These are phyloP conservation scores for Fusarium tricinctum DNA, from an alignment of 2,329 filamentous ascomycete species.

Conservation along the genomic window DNA sequence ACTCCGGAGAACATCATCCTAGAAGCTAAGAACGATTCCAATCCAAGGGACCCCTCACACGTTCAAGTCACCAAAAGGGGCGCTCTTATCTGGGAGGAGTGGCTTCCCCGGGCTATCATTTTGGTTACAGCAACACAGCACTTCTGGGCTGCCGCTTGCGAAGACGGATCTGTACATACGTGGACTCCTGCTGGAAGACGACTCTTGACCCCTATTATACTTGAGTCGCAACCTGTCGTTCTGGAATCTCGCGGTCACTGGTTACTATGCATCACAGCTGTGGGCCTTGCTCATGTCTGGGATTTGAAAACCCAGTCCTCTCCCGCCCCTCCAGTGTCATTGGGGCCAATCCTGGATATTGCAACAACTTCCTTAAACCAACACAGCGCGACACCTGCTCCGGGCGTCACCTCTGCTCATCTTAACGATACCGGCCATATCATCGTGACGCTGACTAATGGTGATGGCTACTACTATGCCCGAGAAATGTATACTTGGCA, in stretches of 20 bases:
- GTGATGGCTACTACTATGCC: slow-evolving; percentile 93
- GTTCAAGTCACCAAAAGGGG: slow-evolving; percentile 86
- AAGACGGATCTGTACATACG: slow-evolving; percentile 89
- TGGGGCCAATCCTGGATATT: slow-evolving; percentile 89
- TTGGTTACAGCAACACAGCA: slow-evolving; percentile 89
- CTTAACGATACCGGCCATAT: slow-evolving; percentile 90
- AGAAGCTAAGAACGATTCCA: slow-evolving; percentile 88
- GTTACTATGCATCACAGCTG: slow-evolving; percentile 89
- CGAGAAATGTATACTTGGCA: slow-evolving; percentile 92
- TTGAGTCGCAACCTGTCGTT: slow-evolving; percentile 95
- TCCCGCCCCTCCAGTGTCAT: slow-evolving; percentile 89
- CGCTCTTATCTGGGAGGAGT: slow-evolving; percentile 92
- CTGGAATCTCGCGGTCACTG: slow-evolving; percentile 91
- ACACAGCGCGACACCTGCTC: slow-evolving; percentile 80
- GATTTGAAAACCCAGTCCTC: slow-evolving; percentile 86
- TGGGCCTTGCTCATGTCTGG: slow-evolving; percentile 93
- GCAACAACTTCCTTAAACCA: slow-evolving; percentile 83
- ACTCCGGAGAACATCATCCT: slow-evolving; percentile 80
- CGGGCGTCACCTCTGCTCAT: slow-evolving; percentile 90
- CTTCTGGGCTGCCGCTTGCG: slow-evolving; percentile 93
- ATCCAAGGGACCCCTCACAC: slow-evolving; percentile 83
- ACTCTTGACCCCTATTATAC: slow-evolving; percentile 83
- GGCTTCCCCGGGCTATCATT: slow-evolving; percentile 86
- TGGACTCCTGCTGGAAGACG: slow-evolving; percentile 95
- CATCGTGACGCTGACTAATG: slow-evolving; percentile 91